Evolutionary conservation across 78 protist species (phyloP).

Genomic region (Dictyostelium intermedium): DNA sequence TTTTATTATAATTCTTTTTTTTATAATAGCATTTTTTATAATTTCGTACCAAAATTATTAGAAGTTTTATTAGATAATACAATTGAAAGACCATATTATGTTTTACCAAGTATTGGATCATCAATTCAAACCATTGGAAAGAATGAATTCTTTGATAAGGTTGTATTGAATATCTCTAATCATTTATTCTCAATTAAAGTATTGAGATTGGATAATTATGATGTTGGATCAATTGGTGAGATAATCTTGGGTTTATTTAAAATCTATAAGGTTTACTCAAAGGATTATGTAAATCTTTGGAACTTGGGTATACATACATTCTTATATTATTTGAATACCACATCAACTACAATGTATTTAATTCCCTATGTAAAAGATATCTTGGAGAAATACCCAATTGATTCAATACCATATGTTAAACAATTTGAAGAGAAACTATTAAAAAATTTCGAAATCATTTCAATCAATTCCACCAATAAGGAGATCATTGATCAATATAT

Average conservation of each 20-base stretch:
- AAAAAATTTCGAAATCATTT: background rate
- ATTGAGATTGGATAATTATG: constrained; percentile 4
- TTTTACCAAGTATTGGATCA: constrained; percentile 3
- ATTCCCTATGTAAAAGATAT: background rate
- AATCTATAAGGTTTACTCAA: background rate
- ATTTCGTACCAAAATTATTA: constrained; percentile 14
- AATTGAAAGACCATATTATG: constrained; percentile 12
- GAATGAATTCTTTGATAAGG: background rate
- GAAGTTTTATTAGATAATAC: background rate
- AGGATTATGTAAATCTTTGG: background rate
- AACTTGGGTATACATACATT: constrained; percentile 4
- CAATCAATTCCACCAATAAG: background rate
- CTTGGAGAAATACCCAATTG: background rate
- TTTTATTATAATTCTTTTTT: background rate
- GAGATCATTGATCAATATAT: background rate
- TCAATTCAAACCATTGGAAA: constrained; percentile 1
- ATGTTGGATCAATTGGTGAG: background rate
- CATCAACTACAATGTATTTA: background rate
- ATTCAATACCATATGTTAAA: constrained; percentile 5
- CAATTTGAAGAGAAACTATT: background rate
- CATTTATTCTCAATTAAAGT: background rate
- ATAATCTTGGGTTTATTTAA: background rate
- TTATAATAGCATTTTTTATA: background rate
- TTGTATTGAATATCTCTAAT: background rate
- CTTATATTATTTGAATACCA: background rate